Conservation (phyloP, 140 eudicot species). For the Anethum foeniculum region DNA sequence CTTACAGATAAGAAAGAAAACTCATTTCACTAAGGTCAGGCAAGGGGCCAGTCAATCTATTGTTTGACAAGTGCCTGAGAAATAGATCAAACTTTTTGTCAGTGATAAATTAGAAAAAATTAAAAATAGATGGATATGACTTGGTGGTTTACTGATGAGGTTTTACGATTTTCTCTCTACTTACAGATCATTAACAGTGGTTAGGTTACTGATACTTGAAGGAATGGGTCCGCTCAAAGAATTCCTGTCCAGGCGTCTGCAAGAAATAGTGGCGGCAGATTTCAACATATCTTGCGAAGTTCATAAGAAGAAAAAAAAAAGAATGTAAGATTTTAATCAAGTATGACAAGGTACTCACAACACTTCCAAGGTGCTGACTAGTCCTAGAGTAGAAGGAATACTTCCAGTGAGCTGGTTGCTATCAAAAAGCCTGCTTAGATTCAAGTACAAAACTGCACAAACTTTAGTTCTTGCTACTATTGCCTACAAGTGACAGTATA, state of each 20-base stretch:
- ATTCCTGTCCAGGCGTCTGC: slow-evolving; percentile 83
- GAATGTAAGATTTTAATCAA: background rate
- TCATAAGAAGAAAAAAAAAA: too few relatives aligned
- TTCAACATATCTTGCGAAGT: background rate
- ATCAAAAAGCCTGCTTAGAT: slow-evolving; percentile 61
- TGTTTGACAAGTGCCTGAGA: slow-evolving; percentile 67
- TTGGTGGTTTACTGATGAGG: background rate
- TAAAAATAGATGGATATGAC: background rate
- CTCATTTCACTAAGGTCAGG: slow-evolving; percentile 64
- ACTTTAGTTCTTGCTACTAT: background rate
- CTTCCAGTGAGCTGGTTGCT: slow-evolving; percentile 58
- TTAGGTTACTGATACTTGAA: slow-evolving; percentile 52
- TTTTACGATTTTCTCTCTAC: slow-evolving; percentile 13
- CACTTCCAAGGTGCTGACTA: slow-evolving; percentile 48
- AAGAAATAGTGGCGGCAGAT: background rate
- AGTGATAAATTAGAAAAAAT: background rate
- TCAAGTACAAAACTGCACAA: background rate
- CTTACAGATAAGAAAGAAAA: slow-evolving; percentile 71
- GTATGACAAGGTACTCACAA: slow-evolving; percentile 54
- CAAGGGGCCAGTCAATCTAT: slow-evolving; percentile 53
- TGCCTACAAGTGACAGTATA: background rate
- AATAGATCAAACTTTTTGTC: background rate
- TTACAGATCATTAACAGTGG: slow-evolving; percentile 55
- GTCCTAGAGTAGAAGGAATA: slow-evolving; percentile 71
- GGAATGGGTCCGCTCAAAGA: slow-evolving; percentile 54